Evolutionary conservation across 192 early-diverging fungal genomes (phyloP), one percentile per base, ranked within the genome.

Genomic region (Pilaira anomala): DNA sequence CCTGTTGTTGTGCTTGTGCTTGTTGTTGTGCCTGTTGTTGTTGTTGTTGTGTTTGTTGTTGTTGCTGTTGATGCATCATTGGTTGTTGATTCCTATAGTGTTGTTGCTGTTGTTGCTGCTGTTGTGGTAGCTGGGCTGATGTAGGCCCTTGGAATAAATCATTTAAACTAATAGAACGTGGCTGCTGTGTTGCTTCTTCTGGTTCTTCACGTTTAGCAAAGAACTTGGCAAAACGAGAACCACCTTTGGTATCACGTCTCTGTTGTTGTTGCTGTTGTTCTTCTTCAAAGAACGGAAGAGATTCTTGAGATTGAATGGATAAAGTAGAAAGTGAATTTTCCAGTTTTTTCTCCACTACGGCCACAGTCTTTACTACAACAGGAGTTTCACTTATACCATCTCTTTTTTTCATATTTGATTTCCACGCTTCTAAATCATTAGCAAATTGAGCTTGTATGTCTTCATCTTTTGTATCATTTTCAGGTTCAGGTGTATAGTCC

Each of bases 371-470:
- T 21, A 25, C 13, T 14, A 1, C 2, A 19, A 9, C 44, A 2
- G 33, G 39, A 55, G 14, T n/a, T 14, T 58, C 56, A 5, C 21
- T 6, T 19, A 29, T 36, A 21, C 40, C 56, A 25, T 84, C 76
- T 19, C 80, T 77, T 49, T 85, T 72, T 45, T 81, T 82, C 83
- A 85, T 85, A 28, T 72, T 71, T 0, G 76, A 71, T 45, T 83
- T 85, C 83, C 83, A 85, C 26, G 77, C 77, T 65, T 85, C 79
- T 24, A 85, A 62, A 30, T 85, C 80, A 52, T 82, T 77, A 0
- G 77, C 71, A 63, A 78, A 81, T 21, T 54, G 66, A 25, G 68
- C 57, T 7, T 71, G 70, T 8, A 66, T 65, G 7, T 74, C 62
- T 3, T 68, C 42, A 9, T 55, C 30, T 24, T 67, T 68, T 30